Base-by-base conservation (phyloP, 2,329 filamentous ascomycete genomes). In the Colletotrichum graminicola region DNA sequence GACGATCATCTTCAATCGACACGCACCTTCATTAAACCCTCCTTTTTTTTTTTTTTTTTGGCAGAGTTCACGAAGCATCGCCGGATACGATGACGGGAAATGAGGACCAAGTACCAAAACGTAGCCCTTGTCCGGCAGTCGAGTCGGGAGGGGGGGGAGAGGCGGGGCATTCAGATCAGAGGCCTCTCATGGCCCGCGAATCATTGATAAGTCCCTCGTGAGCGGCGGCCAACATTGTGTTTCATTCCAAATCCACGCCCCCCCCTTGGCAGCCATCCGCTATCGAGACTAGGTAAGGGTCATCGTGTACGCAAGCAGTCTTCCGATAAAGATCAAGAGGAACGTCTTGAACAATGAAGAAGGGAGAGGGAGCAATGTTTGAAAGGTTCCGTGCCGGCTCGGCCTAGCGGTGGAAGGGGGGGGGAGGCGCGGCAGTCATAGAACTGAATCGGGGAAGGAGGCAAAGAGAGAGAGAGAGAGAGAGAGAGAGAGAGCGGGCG, bases 101-200 rank as follows among this genome's bases (percentile, higher is more conserved):
- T 59, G 52, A 52, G 23, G 62, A 66, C 55, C 55, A 55, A 43
- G 47, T 26, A 41, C 16, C 41, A 66, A 66, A 60, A 66, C 43
- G 62, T 54, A 54, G 61, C 34, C 41, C 41, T 18, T 21, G 41
- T 43, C 41, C 18, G 41, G 18, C 18, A 43, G 41, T 43, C 41
- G 41, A 43, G 39, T 16, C 36, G 36, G 36, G 36, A 10, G 36
- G 10, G 36, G 36, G 11, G 34, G 34, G 34, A 36, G 34, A 36
- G 10, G 11, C 8, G 11, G 34, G 34, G 34, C 34, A 36, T 36
- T 45, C n/a, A n/a, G n/a, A n/a, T n/a, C 43, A n/a, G 43, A 45
- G 21, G 43, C 43, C 43, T 45, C 43, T 4, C 43, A 45, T 11
- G 18, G 21, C 43, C 7, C 43, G 18, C 43, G 21, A 45, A 45